These are phyloP conservation scores for Calonectria honghensis DNA, from an alignment of 2,329 filamentous ascomycete species.

Conservation along the genomic window DNA sequence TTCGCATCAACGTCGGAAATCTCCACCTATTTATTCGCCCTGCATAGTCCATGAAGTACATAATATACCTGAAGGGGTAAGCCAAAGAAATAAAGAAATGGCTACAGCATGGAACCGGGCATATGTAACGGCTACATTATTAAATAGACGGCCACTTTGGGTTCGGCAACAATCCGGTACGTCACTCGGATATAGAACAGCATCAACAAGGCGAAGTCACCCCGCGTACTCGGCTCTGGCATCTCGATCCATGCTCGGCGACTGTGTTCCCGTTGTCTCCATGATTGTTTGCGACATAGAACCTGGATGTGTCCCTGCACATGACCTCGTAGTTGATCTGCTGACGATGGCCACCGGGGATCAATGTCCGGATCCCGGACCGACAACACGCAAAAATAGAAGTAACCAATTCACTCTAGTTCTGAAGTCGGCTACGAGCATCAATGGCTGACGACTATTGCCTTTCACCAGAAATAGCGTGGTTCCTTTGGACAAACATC, in stretches of 20 bases:
- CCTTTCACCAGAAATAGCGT: not conserved
- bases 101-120: slow-evolving; percentile 45
- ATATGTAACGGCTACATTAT: slow-evolving; percentile 52
- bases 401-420: not conserved
- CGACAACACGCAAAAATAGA: not conserved
- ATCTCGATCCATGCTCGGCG: not conserved
- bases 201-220: slow-evolving; percentile 30
- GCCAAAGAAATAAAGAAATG: slow-evolving; percentile 34
- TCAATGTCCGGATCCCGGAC: not conserved
- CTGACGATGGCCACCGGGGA: slow-evolving; percentile 7
- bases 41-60: slow-evolving; percentile 28
- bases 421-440: not conserved
- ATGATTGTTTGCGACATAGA: not conserved
- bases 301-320: slow-evolving; percentile 1
- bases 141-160: slow-evolving; percentile 50
- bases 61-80: slow-evolving; percentile 25
- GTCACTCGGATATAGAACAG: slow-evolving; percentile 50
- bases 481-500: not conserved
- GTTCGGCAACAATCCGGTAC: slow-evolving; percentile 40
- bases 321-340: slow-evolving; percentile 9
- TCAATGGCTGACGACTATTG: not conserved
- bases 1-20: slow-evolving; percentile 5
- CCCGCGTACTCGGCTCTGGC: slow-evolving; percentile 5
- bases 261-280: not conserved
- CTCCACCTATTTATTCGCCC: slow-evolving; percentile 19